A percentile compares a stretch with the other conserved stretches of the same genome.
Conservation (phyloP, 441 rosid species). For the Mallotus japonicus region DNA sequence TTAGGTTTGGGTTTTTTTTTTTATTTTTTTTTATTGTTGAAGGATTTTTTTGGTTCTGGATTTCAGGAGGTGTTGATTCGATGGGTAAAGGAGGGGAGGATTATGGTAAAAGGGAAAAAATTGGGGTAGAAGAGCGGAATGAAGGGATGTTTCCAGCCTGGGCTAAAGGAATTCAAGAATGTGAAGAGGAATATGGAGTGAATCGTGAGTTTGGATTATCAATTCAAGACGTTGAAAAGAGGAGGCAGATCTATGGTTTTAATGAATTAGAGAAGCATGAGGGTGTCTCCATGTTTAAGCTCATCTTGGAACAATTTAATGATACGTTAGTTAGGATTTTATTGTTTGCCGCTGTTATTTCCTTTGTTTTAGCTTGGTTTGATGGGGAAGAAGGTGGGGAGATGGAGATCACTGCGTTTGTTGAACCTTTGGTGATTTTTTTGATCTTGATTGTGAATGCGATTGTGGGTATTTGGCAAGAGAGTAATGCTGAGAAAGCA, state of each 20-base stretch:
- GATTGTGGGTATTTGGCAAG: slow-evolving; percentile 89
- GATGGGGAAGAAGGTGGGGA: slow-evolving; percentile 95
- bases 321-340: slow-evolving; percentile 86
- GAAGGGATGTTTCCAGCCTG: slow-evolving; percentile 58
- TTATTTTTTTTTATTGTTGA: not conserved
- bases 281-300: slow-evolving; percentile 50
- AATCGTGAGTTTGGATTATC: slow-evolving; percentile 44
- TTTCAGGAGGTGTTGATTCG: slow-evolving; percentile 13
- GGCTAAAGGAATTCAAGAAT: slow-evolving; percentile 58
- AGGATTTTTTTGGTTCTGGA: not conserved
- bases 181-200: slow-evolving; percentile 54
- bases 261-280: slow-evolving; percentile 87
- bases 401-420: slow-evolving; percentile 83
- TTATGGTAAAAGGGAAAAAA: slow-evolving; percentile 33
- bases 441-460: slow-evolving; percentile 84
- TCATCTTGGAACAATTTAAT: slow-evolving; percentile 76
- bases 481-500: slow-evolving; percentile 83
- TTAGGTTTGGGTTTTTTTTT: not conserved
- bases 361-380: slow-evolving; percentile 71
- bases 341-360: slow-evolving; percentile 68
- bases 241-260: slow-evolving; percentile 54
- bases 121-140: slow-evolving; percentile 19
- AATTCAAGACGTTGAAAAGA: slow-evolving; percentile 48
- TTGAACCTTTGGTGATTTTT: slow-evolving; percentile 88
- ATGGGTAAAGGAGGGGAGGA: slow-evolving; percentile 84